Conservation (phyloP, 2,329 filamentous ascomycete species). For the Aurifilum marmelostoma region DNA sequence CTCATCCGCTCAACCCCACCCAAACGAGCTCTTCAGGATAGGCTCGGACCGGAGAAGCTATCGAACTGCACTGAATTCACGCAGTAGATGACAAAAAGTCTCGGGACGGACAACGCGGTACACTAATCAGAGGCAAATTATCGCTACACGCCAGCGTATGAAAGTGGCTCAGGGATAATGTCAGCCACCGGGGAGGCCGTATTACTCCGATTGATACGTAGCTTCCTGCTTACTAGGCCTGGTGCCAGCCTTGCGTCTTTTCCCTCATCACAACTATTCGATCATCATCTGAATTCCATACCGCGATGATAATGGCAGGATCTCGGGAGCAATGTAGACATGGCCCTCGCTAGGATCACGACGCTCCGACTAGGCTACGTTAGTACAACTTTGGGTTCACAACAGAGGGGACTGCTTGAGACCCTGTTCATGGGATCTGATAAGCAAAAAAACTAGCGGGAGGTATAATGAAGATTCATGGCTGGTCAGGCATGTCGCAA, state of each 20-base stretch:
- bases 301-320: not conserved
- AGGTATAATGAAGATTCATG: too few species aligned
- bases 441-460: too few species aligned
- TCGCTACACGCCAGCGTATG: not conserved
- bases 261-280: not conserved
- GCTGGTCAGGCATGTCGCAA: not conserved
- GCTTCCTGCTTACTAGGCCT: not conserved
- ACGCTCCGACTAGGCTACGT: not conserved
- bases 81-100: too few species aligned
- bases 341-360: not conserved
- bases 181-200: not conserved
- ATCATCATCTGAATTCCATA: not conserved
- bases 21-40: not conserved
- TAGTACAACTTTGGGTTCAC: not conserved
- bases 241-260: not conserved
- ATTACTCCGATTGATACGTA: not conserved
- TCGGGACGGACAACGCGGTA: too few species aligned
- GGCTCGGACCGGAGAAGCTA: not conserved
- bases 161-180: not conserved
- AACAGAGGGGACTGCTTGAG: not conserved
- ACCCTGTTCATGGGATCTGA: not conserved
- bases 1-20: not conserved
- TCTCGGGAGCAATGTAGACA: not conserved
- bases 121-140: too few species aligned
- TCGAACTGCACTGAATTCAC: not conserved